Percentiles rank a stretch among this genome's conserved stretches.
Conservation (phyloP, 176 grass and related monocot species). For the Microstegium vimineum region DNA sequence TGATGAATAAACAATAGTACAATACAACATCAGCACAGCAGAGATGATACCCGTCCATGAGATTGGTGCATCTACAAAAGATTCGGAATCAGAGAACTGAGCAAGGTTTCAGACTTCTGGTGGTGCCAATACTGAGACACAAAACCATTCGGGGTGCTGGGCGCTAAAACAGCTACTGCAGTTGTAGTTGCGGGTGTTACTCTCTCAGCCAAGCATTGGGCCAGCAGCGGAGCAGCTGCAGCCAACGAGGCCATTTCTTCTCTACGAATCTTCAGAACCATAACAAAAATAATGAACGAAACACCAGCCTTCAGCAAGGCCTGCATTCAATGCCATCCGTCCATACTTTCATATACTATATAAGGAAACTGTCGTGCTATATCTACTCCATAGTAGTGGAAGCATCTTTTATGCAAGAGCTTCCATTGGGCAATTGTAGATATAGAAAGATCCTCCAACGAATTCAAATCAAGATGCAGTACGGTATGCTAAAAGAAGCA, state of each 20-base stretch:
- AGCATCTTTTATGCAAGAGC: too few relatives aligned
- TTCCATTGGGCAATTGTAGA: neutral
- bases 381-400: neutral
- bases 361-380: neutral
- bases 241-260: too few relatives aligned
- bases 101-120: neutral
- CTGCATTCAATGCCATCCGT: too few relatives aligned
- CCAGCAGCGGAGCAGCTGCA: too few relatives aligned
- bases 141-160: too few relatives aligned
- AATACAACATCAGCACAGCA: neutral
- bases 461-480: neutral
- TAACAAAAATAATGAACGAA: too few relatives aligned
- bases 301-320: too few relatives aligned
- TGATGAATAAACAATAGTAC: neutral
- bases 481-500: constrained; percentile 21
- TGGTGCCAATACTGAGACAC: neutral
- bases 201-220: too few relatives aligned
- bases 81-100: neutral
- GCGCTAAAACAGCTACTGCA: too few relatives aligned
- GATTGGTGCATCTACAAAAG: neutral
- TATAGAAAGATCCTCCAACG: neutral
- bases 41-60: neutral
- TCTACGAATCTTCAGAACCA: too few relatives aligned
- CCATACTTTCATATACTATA: neutral
- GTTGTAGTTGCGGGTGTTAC: too few relatives aligned